A percentile compares a stretch with the other conserved stretches of the same genome.
Conservation (phyloP, 108 stramenopile species). For the Cyclotella sp. region DNA sequence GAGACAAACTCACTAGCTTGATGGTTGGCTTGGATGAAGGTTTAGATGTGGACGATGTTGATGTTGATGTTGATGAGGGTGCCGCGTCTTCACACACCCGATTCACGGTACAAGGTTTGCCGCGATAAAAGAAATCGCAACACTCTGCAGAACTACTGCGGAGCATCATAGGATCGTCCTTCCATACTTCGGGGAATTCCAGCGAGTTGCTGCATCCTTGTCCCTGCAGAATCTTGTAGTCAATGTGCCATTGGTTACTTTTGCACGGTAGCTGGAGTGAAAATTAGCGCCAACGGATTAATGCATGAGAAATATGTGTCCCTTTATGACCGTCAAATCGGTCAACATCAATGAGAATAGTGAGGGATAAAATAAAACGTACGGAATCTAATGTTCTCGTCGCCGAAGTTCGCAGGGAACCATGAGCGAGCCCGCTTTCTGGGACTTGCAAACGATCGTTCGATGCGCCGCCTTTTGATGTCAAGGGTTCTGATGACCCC, state of each 20-base stretch:
- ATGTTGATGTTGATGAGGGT: not conserved
- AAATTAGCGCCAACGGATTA: no score
- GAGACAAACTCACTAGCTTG: not conserved
- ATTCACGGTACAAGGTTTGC: slow-evolving; percentile 1
- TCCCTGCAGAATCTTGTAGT: not conserved
- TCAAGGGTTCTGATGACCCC: no score
- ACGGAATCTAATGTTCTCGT: no score
- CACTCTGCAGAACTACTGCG: not conserved
- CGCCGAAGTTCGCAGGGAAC: no score
- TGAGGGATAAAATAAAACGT: no score
- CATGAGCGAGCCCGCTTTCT: no score
- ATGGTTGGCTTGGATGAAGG: not conserved
- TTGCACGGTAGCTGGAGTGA: not conserved
- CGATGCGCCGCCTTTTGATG: no score
- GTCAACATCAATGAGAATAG: no score
- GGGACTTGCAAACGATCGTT: no score
- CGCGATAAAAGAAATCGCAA: not conserved
- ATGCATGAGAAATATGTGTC: no score
- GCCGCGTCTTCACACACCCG: not conserved
- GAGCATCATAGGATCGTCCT: not conserved
- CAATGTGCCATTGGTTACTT: slow-evolving; percentile 1
- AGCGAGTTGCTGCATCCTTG: not conserved
- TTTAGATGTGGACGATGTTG: not conserved
- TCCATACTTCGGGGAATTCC: not conserved
- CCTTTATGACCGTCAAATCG: no score